phyloP scores from a whole-genome alignment of 2,329 filamentous ascomycete genomes.

The Alternaria ethzedia region DNA sequence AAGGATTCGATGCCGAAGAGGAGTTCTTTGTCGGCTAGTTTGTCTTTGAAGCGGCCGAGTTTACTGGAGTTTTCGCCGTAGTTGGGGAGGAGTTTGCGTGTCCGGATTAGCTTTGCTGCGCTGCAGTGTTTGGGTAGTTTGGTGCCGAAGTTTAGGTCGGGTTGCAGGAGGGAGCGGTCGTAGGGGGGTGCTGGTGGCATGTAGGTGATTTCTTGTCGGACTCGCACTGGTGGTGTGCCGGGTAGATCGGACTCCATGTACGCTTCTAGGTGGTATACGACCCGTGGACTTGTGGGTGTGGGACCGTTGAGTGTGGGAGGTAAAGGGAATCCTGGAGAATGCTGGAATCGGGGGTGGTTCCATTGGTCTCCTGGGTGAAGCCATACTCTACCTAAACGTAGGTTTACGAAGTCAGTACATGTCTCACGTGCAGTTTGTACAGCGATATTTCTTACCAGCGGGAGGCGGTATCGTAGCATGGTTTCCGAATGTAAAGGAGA shows the following conservation, averaged over 20 bases:
- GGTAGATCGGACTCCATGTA: conserved; percentile 6
- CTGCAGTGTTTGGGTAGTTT: conserved; percentile 24
- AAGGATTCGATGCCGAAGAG: conserved; percentile 27
- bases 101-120: conserved; percentile 28
- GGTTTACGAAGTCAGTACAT: background rate
- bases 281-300: conserved; percentile 8
- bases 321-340: conserved; percentile 28
- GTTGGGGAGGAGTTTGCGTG: conserved; percentile 29
- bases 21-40: conserved; percentile 28
- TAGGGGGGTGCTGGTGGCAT: conserved; percentile 20
- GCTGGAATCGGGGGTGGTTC: conserved; percentile 33
- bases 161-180: conserved; percentile 20
- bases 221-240: conserved; percentile 1
- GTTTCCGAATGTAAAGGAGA: conserved; percentile 32
- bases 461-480: conserved; percentile 21
- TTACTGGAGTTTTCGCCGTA: conserved; percentile 25
- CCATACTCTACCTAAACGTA: conserved; percentile 7
- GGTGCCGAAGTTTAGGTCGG: conserved; percentile 21
- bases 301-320: conserved; percentile 20
- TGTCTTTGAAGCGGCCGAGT: conserved; percentile 27
- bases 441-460: background rate
- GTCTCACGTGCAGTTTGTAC: background rate
- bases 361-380: conserved; percentile 23
- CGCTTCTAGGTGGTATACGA: conserved; percentile 28
- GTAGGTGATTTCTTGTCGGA: conserved; percentile 19